phyloP scores from a whole-genome alignment of 2,329 filamentous ascomycete species.

The Stagonosporopsis rhizophila region DNA sequence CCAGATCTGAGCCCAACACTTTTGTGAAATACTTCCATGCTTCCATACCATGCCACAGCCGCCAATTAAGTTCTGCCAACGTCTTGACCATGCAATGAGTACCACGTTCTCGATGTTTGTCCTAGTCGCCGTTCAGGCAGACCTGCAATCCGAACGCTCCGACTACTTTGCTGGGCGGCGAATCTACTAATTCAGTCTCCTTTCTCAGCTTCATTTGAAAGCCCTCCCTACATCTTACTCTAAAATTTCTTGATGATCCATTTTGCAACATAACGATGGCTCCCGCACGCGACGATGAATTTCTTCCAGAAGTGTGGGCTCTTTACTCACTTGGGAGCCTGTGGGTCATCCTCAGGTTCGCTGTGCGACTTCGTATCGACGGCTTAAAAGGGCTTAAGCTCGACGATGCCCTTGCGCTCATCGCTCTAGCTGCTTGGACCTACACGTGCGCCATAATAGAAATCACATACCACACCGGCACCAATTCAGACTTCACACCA shows the following conservation, averaged over 20 bases:
- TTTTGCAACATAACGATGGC: neutral
- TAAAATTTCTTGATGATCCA: neutral
- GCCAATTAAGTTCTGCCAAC: neutral
- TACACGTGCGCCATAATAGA: slow-evolving; percentile 15
- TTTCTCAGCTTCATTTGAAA: neutral
- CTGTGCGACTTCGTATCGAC: slow-evolving; percentile 5
- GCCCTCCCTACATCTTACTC: neutral
- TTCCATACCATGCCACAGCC: neutral
- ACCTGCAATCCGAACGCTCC: too few relatives aligned
- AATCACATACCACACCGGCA: slow-evolving; percentile 20
- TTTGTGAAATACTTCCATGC: neutral
- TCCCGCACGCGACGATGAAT: slow-evolving; percentile 14
- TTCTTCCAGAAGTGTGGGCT: slow-evolving; percentile 16
- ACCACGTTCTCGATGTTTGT: neutral
- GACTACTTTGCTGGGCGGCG: neutral
- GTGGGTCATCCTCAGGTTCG: slow-evolving; percentile 12
- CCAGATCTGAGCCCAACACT: neutral
- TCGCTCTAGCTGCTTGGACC: slow-evolving; percentile 14
- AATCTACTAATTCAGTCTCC: neutral
- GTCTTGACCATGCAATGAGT: neutral
- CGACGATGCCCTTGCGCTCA: slow-evolving; percentile 13
- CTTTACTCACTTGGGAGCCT: slow-evolving; percentile 7
- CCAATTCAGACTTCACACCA: slow-evolving; percentile 18
- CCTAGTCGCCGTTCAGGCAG: neutral
- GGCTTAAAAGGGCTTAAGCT: slow-evolving; percentile 5